Base-by-base conservation (phyloP, 495 filamentous ascomycete genomes). In the Aspergillus hancockii region DNA sequence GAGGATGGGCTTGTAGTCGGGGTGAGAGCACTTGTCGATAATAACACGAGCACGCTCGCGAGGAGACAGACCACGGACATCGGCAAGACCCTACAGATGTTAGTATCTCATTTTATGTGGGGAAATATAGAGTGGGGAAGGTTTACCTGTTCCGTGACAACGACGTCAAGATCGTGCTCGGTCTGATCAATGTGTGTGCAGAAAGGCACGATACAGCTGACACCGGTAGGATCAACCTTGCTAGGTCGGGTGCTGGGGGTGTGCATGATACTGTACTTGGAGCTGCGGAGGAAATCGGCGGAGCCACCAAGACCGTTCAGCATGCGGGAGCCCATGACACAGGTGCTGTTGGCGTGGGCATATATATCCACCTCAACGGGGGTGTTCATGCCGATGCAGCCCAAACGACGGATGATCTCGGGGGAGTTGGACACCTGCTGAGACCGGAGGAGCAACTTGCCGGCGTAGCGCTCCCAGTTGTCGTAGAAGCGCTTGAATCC, bases 201-300 rank as follows among this genome's bases (percentile, higher is more conserved):
- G 89, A 95, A 92, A 49, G 92, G 90, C 32, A 96, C 91, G 63
- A 96, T 93, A 76, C 91, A 94, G 67, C 80, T 85, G 51, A 96
- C 83, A 66, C 92, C 92, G 54, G 85, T 85, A 16, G 91, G 90
- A 68, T 96, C 92, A 12, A 82, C 86, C 83, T 93, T 95, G 67
- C 80, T 83, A 8, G 92, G 92, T 9, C 92, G 83, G 0, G 89
- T 87, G 40, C 81, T 86, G 7, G 92, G 92, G 1, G 91, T 94
- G 79, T 96, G 92, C 92, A 96, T 96, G 79, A 96, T 95, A 69
- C 81, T 86, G 81, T 93, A 93, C 74, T 95, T 96, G 60, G 89
- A 73, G 65, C 75, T 86, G 49, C 92, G 85, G 54, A 96, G 79
- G 84, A 96, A 96, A 70, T 96, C 92, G 45, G 92, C 91, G 0